Evolutionary conservation across 2,329 filamentous ascomycete genomes (phyloP), one percentile per base, ranked within the genome.

Genomic region (Pestalotiopsis sp.): DNA sequence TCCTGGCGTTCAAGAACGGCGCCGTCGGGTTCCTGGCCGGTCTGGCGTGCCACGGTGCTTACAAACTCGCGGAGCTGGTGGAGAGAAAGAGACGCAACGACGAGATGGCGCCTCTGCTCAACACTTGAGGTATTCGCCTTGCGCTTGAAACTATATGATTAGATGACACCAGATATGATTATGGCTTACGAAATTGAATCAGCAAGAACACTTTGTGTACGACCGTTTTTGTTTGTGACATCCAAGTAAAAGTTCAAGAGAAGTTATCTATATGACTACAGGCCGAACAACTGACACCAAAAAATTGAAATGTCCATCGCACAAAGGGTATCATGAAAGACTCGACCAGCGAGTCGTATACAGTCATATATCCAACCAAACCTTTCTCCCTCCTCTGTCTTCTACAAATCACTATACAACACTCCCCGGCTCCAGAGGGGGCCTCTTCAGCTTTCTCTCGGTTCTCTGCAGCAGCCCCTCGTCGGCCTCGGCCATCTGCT

Each of bases 1-100:
- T 97, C 66, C 80, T 98, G 64, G 94, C 93, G 0, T 97, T 97
- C 75, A 92, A 90, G 78, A 98, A 98, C 76, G 95, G 97, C 80
- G 94, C 91, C 0, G 88, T 97, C 5, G 95, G 95, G 0, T 97
- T 98, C 74, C 69, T 92, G 14, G 93, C 92, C 0, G 95, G 95
- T 0, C 88, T 97, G 85, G 78, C 93, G 3, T 97, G 94, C 78
- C 90, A 95, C 79, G 91, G 87, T 81, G 88, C 89, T 0, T 92
- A 94, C 74, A 79, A 80, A 72, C 39, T 87, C 69, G 73, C 77
- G 1, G 80, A 82, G 65, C 81, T 82, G 77, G 77, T 78, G 58
- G 76, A 79, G 59, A 73, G 74, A 64, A 73, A 72, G 60, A 67
- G 72, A 68, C 64, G 60, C n/a, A 59, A 67, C 27, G 62, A 65